A percentile compares a stretch with the other conserved stretches of the same genome.
Evolutionary conservation across 2,329 filamentous ascomycete species (phyloP).

Genomic region (Periconia macrospinosa): DNA sequence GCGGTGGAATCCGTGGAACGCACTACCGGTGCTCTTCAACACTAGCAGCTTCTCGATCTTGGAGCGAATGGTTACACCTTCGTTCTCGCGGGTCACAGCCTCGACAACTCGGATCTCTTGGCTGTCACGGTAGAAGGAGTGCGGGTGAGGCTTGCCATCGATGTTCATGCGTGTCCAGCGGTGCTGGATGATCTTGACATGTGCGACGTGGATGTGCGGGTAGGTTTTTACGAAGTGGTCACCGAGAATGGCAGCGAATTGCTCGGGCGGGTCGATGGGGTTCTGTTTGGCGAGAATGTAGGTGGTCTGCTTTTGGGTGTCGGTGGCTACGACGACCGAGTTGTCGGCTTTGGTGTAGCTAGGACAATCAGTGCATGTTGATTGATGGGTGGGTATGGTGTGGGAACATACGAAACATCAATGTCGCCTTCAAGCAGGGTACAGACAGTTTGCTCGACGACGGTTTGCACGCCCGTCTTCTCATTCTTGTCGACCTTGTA

Average conservation of each 20-base stretch:
- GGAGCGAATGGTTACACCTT: slow-evolving; percentile 75
- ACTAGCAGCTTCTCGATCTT: slow-evolving; percentile 81
- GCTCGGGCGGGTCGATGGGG: slow-evolving; percentile 88
- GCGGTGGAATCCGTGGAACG: slow-evolving; percentile 90
- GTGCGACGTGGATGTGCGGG: slow-evolving; percentile 80
- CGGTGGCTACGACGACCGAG: slow-evolving; percentile 90
- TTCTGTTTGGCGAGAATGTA: slow-evolving; percentile 95
- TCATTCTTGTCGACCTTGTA: slow-evolving; percentile 89
- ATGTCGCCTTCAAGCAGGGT: slow-evolving; percentile 93
- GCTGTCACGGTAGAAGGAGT: slow-evolving; percentile 91
- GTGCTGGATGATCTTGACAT: slow-evolving; percentile 81
- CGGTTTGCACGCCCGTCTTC: slow-evolving; percentile 75
- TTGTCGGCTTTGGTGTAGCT: slow-evolving; percentile 96
- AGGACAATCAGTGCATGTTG: slow-evolving; percentile 16
- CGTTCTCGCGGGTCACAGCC: slow-evolving; percentile 65
- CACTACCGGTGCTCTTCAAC: slow-evolving; percentile 93
- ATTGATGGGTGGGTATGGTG: not conserved
- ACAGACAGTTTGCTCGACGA: slow-evolving; percentile 94
- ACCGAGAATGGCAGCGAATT: slow-evolving; percentile 82
- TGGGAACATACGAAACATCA: slow-evolving; percentile 67
- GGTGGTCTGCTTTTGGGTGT: slow-evolving; percentile 91
- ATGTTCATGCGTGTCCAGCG: slow-evolving; percentile 89
- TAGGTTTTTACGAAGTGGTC: slow-evolving; percentile 89
- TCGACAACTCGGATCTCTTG: slow-evolving; percentile 84
- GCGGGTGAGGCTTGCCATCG: slow-evolving; percentile 87